phyloP scores from a whole-genome alignment of 2,329 filamentous ascomycete genomes.

The Fusarium hostae region DNA sequence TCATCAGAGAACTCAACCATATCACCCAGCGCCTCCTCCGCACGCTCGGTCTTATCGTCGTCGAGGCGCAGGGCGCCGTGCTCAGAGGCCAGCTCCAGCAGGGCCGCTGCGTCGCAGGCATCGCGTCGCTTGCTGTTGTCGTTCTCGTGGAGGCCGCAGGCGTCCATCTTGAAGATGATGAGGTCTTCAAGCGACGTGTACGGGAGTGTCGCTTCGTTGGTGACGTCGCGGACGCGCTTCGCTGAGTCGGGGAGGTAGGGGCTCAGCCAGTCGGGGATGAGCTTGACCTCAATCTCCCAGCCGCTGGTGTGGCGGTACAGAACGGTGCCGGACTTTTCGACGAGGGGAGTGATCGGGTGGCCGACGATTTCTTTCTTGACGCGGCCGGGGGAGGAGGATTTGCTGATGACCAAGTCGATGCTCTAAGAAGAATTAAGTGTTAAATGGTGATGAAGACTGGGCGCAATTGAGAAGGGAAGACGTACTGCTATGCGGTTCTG shows the following conservation, averaged over 20 bases:
- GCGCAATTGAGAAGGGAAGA: background rate
- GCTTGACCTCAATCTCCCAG: slow-evolving; percentile 46
- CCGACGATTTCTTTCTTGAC: slow-evolving; percentile 46
- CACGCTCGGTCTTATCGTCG: slow-evolving; percentile 42
- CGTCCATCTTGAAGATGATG: slow-evolving; percentile 46
- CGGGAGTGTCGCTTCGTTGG: slow-evolving; percentile 33
- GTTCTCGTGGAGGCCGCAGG: slow-evolving; percentile 44
- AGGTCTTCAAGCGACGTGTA: slow-evolving; percentile 45
- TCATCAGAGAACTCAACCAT: slow-evolving; percentile 43
- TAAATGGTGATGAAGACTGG: background rate
- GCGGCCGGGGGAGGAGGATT: slow-evolving; percentile 45
- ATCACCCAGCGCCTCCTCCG: slow-evolving; percentile 42
- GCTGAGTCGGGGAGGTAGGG: slow-evolving; percentile 44
- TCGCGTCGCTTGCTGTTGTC: slow-evolving; percentile 43
- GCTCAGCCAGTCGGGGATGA: slow-evolving; percentile 47
- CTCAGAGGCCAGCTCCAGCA: slow-evolving; percentile 43
- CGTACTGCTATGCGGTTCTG: slow-evolving; percentile 33
- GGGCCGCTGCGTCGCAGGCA: slow-evolving; percentile 41
- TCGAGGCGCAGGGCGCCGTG: slow-evolving; percentile 42
- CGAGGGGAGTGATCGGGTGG: slow-evolving; percentile 45
- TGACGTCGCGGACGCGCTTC: slow-evolving; percentile 36
- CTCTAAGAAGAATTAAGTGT: slow-evolving; percentile 22
- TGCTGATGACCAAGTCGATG: slow-evolving; percentile 47
- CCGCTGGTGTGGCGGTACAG: slow-evolving; percentile 41
- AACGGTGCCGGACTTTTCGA: slow-evolving; percentile 42